Percentiles rank a stretch among this genome's conserved stretches.
Conservation (phyloP, 331 rosid genomes). For the Acacia pycnantha region DNA sequence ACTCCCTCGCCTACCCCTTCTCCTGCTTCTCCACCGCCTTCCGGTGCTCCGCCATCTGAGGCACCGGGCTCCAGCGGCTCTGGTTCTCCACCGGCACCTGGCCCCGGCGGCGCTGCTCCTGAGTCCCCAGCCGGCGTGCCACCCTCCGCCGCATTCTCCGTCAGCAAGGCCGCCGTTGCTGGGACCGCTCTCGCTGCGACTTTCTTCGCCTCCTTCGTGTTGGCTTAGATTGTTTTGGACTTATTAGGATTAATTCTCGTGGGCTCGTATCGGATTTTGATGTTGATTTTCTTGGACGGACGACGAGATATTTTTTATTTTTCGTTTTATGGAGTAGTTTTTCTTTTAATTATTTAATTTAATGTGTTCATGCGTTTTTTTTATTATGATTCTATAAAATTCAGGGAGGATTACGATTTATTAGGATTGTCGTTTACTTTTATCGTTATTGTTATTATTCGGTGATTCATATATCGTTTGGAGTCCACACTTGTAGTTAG, state of each 20-base stretch:
- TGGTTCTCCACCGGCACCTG: conserved; percentile 12
- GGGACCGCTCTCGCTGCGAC: conserved; percentile 66
- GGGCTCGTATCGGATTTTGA: conserved; percentile 32
- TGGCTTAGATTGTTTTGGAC: conserved; percentile 44
- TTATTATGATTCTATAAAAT: conserved; percentile 30
- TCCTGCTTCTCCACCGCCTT: conserved; percentile 25
- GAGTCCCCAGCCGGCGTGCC: not conserved
- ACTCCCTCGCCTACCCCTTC: conserved; percentile 20
- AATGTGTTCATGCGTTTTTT: conserved; percentile 34
- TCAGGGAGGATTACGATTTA: conserved; percentile 19
- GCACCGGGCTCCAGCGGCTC: not conserved
- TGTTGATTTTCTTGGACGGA: conserved; percentile 42
- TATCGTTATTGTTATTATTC: conserved; percentile 34
- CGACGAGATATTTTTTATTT: conserved; percentile 43
- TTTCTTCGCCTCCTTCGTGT: conserved; percentile 60
- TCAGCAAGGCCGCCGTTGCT: conserved; percentile 46
- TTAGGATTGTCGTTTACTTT: conserved; percentile 3
- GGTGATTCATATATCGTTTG: conserved; percentile 44
- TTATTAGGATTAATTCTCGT: conserved; percentile 28
- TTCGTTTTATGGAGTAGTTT: conserved; percentile 25
- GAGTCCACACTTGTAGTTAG: conserved; percentile 50
- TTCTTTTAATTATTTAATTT: not conserved
- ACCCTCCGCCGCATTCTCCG: conserved; percentile 40
- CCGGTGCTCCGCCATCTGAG: not conserved
- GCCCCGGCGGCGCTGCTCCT: not conserved